Evolutionary conservation across 1,284 basidiomycete species (phyloP), one percentile per base, ranked within the genome.

Genomic region (Cerrena zonata): DNA sequence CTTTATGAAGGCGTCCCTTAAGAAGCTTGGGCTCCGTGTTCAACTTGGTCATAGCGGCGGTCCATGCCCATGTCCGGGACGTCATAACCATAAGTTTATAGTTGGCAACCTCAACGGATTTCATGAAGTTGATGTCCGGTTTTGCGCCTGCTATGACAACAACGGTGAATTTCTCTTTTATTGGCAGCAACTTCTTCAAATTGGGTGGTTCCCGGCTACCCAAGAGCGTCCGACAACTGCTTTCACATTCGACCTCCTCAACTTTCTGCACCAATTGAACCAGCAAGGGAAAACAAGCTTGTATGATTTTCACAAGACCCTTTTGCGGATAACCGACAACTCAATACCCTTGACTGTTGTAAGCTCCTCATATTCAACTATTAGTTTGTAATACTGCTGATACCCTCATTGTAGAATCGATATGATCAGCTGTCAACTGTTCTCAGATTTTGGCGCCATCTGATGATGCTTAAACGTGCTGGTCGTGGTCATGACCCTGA

Each of bases 121-220:
- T n/a, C 58, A 56, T 45, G 43, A 3, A 24, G 56, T 51, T 25
- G 30, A 19, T 2, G n/a, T 58, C 41, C 40, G 38, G 7, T 60
- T 52, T 34, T 65, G 63, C 43, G 18, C 26, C 4, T 63, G 62
- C 38, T n/a, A 30, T 18, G 27, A 3, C 5, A 21, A 21, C 30
- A 11, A 48, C 21, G n/a, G 7, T n/a, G 23, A 11, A 41, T n/a
- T n/a, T n/a, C 13, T 39, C 19, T 5, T 7, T 22, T 34, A 27
- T 24, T 34, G 50, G 48, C 1, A 22, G 0, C 67, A 69, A 45
- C 54, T 69, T 0, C 53, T 69, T 37, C 51, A 53, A 0, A 37
- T 51, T 1, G 30, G 61, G 5, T 55, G 69, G 27, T 69, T 62
- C 34, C 68, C 67, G 12, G 64, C 63, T 0, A 68, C 67, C 0